Base-by-base conservation (phyloP, 129 eudicot species). In the Flaveria ramosissima region DNA sequence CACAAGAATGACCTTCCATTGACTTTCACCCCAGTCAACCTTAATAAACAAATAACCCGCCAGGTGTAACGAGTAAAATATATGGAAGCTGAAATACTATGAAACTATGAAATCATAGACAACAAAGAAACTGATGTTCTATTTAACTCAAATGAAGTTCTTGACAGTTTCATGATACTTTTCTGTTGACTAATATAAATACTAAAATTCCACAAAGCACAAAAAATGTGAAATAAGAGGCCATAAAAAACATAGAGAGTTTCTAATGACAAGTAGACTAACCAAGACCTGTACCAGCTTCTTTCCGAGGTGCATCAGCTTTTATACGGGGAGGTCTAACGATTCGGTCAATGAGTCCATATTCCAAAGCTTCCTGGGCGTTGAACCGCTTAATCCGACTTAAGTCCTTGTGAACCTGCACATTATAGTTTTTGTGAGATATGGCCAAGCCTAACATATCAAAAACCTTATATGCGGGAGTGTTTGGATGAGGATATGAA, bases 291-390 rank as follows among this genome's bases (percentile, higher is more conserved):
- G 74, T 84, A 63, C 69, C 45, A 7, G 69, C 46, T 11, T 63
- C 86, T 78, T 85, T 75, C 5, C 70, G 60, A 62, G 88, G 88
- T 68, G 88, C 86, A 77, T 86, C 88, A 30, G 84, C 82, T 78
- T 84, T 78, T 23, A 84, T 75, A 74, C 85, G 87, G 13, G 89
- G 82, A 24, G 94, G 94, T 86, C 90, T 83, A 4, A 87, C 88
- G 30, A 92, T 77, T 20, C 86, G 79, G 81, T 92, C 97, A 75
- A 92, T 85, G 17, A 92, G 82, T 15, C 97, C 97, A 41, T 92
- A 89, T 51, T 92, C 97, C 42, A 92, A 67, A 71, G 97, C 97
- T 72, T 80, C 88, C 75, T 89, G 86, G 51, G 92, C 90, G 68
- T 72, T 81, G 77, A 92, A 89, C 3, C 77, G 73, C 85, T 81